Evolutionary conservation across 2,329 filamentous ascomycete species (phyloP), one percentile per base, ranked within the genome.

Genomic region (Diplodia seriata): DNA sequence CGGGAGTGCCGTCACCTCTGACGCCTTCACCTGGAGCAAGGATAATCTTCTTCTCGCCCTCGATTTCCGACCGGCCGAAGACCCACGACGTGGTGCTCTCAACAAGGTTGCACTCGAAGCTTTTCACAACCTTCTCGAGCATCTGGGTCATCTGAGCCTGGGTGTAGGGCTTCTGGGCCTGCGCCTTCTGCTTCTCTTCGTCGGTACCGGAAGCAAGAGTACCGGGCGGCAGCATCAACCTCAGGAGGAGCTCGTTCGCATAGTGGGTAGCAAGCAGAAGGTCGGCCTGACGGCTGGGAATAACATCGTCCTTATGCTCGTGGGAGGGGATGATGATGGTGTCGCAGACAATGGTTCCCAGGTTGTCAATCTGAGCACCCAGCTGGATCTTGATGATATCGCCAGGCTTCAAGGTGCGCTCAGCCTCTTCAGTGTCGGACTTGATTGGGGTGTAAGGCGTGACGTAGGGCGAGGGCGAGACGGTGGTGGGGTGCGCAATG

Each of bases 51-150:
- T 97, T 97, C 85, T 91, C 89, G 75, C 92, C 91, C 85, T 99
- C 95, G 72, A 99, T 98, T 82, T 99, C 95, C 82, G 98, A 97
- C 80, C 92, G 91, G 77, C 93, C 93, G 79, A 99, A 98, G 70
- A 93, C 83, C 94, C 95, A 99, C 77, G 92, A 97, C 53, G 95
- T 99, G 71, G 95, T 99, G 86, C 94, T 97, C 87, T 99, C 95
- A 68, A 99, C 93, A 31, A 98, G 84, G 80, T 90, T 96, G 86
- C 91, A 94, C 70, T 92, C 94, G 81, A 96, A 99, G 74, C 88
- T 86, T 84, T 96, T 93, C 78, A 90, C 91, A 55, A 98, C 88
- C 86, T 95, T 97, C 82, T 97, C 93, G 62, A 99, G 84, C 71
- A 98, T 84, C 74, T 87, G 85, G 71, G 91, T 95, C 76, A 99